A percentile compares a stretch with the other conserved stretches of the same genome.
These are phyloP conservation scores for Populus tomentosa DNA, from an alignment of 441 rosid genomes.

Conservation along the genomic window DNA sequence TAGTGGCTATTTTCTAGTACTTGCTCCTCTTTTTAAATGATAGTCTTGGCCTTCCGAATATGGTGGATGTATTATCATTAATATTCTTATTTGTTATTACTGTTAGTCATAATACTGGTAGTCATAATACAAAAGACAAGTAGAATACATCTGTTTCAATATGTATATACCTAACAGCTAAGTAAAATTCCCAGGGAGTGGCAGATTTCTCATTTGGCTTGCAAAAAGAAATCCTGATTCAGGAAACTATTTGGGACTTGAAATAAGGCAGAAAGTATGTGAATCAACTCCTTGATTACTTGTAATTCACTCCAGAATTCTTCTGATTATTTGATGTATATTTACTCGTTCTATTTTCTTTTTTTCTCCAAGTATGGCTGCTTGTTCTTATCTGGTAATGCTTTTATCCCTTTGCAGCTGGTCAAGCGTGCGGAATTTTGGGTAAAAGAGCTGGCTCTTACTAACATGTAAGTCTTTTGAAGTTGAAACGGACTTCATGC, in stretches of 20 bases:
- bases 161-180: slow-evolving; percentile 14
- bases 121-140: neutral
- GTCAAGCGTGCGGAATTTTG: slow-evolving; percentile 75
- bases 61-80: neutral
- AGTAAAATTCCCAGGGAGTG: slow-evolving; percentile 61
- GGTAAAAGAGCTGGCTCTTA: slow-evolving; percentile 69
- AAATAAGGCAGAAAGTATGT: slow-evolving; percentile 80
- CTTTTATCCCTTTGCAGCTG: slow-evolving; percentile 46
- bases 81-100: neutral
- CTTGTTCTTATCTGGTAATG: slow-evolving; percentile 4
- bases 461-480: slow-evolving; percentile 54
- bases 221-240: slow-evolving; percentile 53
- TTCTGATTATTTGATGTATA: slow-evolving; percentile 26
- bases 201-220: slow-evolving; percentile 87
- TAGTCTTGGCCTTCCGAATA: neutral
- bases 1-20: neutral
- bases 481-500: slow-evolving; percentile 6
- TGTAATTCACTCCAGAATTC: slow-evolving; percentile 22
- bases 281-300: slow-evolving; percentile 25
- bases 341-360: slow-evolving; percentile 2
- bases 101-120: neutral
- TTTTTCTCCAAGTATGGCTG: slow-evolving; percentile 8
- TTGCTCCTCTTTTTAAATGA: neutral
- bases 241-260: slow-evolving; percentile 80
- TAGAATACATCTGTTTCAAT: neutral